Evolutionary conservation across 768 basidiomycete genomes (phyloP).

Genomic region (Tricholoma hemisulphureum): DNA sequence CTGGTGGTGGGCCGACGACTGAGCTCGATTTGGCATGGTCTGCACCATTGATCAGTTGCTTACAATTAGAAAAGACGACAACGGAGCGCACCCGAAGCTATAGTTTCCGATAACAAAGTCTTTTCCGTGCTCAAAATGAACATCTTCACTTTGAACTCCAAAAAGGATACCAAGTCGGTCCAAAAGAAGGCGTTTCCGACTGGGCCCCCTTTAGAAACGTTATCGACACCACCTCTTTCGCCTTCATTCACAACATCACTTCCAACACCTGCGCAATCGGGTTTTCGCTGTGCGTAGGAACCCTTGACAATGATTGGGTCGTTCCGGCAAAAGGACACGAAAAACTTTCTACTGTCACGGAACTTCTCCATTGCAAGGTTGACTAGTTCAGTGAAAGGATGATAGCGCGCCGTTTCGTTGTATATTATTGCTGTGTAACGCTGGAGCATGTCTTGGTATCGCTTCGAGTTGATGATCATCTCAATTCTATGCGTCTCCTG

Average conservation of each 20-base stretch:
- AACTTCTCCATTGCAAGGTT: too few relatives aligned
- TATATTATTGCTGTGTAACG: neutral
- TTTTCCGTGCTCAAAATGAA: neutral
- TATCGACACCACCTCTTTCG: neutral
- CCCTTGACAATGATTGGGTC: too few relatives aligned
- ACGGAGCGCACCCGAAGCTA: too few relatives aligned
- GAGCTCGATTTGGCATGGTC: neutral
- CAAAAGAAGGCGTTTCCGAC: too few relatives aligned
- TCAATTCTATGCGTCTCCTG: neutral
- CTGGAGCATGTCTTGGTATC: neutral
- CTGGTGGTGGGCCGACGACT: neutral
- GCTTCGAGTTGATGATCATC: neutral
- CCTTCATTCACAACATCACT: too few relatives aligned
- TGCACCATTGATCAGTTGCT: neutral
- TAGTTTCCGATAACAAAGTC: neutral
- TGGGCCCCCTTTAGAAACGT: neutral
- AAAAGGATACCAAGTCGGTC: too few relatives aligned
- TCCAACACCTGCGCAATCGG: too few relatives aligned
- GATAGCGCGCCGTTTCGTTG: neutral
- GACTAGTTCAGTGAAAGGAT: too few relatives aligned
- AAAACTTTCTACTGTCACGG: neutral
- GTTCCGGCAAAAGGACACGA: neutral
- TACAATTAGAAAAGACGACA: neutral
- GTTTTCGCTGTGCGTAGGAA: too few relatives aligned
- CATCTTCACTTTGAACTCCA: neutral